Evolutionary conservation across 2,329 filamentous ascomycete species (phyloP).

Genomic region (Fusarium piperis): DNA sequence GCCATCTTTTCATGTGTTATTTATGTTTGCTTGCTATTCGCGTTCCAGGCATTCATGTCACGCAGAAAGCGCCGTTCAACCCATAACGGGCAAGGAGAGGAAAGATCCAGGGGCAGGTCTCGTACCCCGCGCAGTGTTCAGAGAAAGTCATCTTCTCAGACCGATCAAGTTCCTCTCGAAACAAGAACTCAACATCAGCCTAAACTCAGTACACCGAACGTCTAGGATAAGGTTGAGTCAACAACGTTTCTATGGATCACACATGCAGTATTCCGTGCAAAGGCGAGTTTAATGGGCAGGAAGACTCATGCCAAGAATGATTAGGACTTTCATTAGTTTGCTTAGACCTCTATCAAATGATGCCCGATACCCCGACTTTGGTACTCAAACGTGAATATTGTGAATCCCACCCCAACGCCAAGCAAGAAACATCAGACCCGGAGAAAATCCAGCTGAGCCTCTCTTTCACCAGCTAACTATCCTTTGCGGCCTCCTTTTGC

Average conservation of each 20-base stretch:
- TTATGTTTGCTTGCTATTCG: neutral
- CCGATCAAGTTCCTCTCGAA: neutral
- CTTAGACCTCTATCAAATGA: neutral
- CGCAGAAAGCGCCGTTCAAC: neutral
- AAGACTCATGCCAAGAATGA: neutral
- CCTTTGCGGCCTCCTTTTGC: conserved; percentile 44
- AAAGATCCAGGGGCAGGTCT: neutral
- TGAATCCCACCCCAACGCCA: neutral
- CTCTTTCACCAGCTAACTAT: conserved; percentile 5
- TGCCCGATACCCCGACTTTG: neutral
- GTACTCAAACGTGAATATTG: neutral
- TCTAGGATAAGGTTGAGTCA: neutral
- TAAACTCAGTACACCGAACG: neutral
- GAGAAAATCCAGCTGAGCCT: neutral
- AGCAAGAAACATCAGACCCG: neutral
- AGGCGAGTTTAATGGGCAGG: neutral
- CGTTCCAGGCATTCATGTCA: neutral
- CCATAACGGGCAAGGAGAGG: neutral
- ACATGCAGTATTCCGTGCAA: neutral
- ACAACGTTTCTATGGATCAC: neutral
- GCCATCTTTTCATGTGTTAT: neutral
- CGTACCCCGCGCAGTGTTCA: neutral
- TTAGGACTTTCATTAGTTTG: neutral
- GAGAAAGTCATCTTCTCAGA: neutral
- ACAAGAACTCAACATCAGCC: neutral